phyloP scores from a whole-genome alignment of 2,329 filamentous ascomycete genomes.

The Capronia americana region DNA sequence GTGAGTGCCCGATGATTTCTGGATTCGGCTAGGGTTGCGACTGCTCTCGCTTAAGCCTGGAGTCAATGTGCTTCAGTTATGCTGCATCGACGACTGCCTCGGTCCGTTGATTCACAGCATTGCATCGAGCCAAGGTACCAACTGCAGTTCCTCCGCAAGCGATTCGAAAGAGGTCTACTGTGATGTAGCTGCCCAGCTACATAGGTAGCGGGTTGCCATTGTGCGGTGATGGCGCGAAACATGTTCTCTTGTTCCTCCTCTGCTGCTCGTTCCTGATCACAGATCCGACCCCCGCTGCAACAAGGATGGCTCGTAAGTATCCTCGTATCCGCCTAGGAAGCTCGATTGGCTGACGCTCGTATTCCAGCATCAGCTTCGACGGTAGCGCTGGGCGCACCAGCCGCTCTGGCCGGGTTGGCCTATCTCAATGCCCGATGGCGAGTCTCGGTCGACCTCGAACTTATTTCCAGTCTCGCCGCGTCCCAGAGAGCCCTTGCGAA shows the following conservation, averaged over 20 bases:
- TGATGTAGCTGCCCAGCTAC: not conserved
- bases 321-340: not conserved
- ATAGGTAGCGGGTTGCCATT: not conserved
- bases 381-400: conserved; percentile 42
- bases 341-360: conserved; percentile 5
- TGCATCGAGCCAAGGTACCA: conserved; percentile 4
- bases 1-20: not conserved
- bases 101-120: not conserved
- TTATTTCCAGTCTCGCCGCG: conserved; percentile 64
- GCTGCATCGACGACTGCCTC: not conserved
- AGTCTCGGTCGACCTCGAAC: conserved; percentile 66
- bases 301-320: conserved; percentile 13
- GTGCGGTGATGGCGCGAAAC: not conserved
- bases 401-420: conserved; percentile 70
- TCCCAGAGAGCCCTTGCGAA: conserved; percentile 51
- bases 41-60: not conserved
- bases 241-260: not conserved
- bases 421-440: conserved; percentile 77
- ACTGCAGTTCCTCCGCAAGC: conserved; percentile 5
- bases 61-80: not conserved
- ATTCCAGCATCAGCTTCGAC: conserved; percentile 14
- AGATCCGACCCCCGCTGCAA: not conserved
- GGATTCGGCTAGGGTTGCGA: not conserved
- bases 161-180: not conserved
- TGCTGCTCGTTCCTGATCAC: not conserved